A percentile compares a stretch with the other conserved stretches of the same genome.
These are phyloP conservation scores for Phylloporus sp. DNA, from an alignment of 768 basidiomycete species.

Conservation along the genomic window DNA sequence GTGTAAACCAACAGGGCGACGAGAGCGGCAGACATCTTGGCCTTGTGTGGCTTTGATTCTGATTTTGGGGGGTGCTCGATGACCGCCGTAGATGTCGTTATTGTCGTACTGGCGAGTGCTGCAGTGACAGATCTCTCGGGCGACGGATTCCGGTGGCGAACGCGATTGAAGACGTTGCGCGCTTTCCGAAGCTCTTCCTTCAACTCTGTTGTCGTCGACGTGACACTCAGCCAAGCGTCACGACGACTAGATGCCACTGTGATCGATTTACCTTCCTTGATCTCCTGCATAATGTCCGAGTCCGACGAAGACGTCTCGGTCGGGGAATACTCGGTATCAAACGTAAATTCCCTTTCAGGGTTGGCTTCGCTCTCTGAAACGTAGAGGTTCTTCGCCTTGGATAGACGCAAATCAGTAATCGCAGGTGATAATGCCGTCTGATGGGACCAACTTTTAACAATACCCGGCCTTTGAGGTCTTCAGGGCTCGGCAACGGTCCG, in stretches of 20 bases:
- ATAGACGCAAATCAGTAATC: constrained; percentile 1
- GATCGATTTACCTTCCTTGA: constrained; percentile 25
- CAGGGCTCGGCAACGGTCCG: constrained; percentile 74
- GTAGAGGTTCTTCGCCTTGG: constrained; percentile 73
- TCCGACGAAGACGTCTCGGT: constrained; percentile 36
- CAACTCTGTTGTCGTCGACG: constrained; percentile 26
- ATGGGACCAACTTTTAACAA: constrained; percentile 64
- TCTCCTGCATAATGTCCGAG: constrained; percentile 24
- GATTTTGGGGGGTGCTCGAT: constrained; percentile 15
- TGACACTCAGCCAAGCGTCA: constrained; percentile 13
- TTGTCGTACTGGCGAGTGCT: constrained; percentile 9
- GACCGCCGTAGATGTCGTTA: constrained; percentile 10
- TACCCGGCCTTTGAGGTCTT: constrained; percentile 71
- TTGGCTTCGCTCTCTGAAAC: constrained; percentile 38
- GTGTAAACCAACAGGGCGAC: constrained; percentile 85
- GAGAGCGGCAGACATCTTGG: constrained; percentile 71
- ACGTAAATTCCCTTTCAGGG: constrained; percentile 28
- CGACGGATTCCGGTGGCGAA: constrained; percentile 30
- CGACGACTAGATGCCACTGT: background rate
- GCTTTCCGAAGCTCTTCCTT: constrained; percentile 39
- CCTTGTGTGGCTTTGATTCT: constrained; percentile 33
- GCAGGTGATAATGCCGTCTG: background rate
- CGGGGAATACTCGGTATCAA: constrained; percentile 42
- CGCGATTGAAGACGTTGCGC: constrained; percentile 39
- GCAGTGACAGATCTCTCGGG: constrained; percentile 15